A percentile compares a stretch with the other conserved stretches of the same genome.
Evolutionary conservation across 495 filamentous ascomycete genomes (phyloP).

Genomic region (Mycothermus thermophilus): DNA sequence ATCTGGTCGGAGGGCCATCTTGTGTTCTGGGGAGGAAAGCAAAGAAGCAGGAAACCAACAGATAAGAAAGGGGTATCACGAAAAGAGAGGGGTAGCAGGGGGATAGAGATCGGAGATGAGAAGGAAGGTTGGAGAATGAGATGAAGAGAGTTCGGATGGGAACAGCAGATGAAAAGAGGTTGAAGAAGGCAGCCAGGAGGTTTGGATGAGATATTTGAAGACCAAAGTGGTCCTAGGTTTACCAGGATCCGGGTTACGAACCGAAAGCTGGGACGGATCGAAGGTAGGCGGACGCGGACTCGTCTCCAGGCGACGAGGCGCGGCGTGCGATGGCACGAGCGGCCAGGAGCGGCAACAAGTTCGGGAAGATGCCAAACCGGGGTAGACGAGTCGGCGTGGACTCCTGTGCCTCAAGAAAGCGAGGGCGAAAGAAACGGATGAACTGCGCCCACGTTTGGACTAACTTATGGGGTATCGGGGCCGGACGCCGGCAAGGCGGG

Average conservation of each 20-base stretch:
- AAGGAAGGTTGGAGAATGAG: neutral
- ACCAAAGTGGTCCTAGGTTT: conserved; percentile 1
- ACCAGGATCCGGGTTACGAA: conserved; percentile 6
- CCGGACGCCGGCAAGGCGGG: conserved; percentile 5
- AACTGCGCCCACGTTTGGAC: no score
- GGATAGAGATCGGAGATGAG: conserved; percentile 6
- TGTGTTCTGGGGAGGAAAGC: conserved; percentile 1
- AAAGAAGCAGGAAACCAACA: neutral
- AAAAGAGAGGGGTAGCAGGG: conserved; percentile 3
- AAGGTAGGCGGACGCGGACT: neutral
- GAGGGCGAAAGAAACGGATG: conserved; percentile 3
- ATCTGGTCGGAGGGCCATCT: conserved; percentile 13
- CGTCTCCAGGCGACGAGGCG: conserved; percentile 1
- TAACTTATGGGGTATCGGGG: no score
- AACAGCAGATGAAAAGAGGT: neutral
- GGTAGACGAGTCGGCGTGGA: no score
- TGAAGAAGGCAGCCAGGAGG: neutral
- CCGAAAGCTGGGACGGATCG: conserved; percentile 11
- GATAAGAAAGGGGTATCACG: neutral
- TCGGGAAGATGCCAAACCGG: conserved; percentile 11
- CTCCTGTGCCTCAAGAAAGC: conserved; percentile 2
- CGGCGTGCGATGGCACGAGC: conserved; percentile 4
- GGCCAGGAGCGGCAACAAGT: conserved; percentile 16
- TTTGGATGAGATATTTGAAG: conserved; percentile 5
- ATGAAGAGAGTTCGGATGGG: conserved; percentile 3